Conservation (phyloP, 164 flowering plant genomes). For the Vitis rupestris region DNA sequence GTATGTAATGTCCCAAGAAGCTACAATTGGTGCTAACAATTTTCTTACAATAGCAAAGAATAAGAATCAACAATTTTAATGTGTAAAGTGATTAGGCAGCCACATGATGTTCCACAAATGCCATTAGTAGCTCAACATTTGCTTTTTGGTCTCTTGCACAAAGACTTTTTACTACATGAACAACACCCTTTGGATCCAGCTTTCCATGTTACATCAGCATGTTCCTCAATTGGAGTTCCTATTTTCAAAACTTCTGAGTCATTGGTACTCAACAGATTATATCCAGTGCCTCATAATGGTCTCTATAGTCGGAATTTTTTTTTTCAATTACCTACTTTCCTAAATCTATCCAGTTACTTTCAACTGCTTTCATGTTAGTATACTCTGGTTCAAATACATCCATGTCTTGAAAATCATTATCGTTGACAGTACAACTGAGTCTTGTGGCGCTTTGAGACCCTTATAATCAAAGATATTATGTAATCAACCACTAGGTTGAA, state of each 20-base stretch:
- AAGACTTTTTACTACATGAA: slow-evolving; percentile 52
- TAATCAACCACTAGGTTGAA: not conserved
- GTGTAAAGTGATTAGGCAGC: slow-evolving; percentile 29
- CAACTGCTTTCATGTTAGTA: slow-evolving; percentile 23
- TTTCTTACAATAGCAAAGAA: too few relatives aligned
- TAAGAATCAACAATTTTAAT: too few relatives aligned
- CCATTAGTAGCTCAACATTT: slow-evolving; percentile 55
- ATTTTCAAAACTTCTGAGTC: slow-evolving; percentile 13
- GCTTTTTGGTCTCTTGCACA: slow-evolving; percentile 76
- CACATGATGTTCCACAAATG: slow-evolving; percentile 57
- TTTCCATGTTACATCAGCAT: not conserved
- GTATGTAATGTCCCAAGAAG: too few relatives aligned
- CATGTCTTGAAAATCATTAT: slow-evolving; percentile 64
- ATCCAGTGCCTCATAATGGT: not conserved
- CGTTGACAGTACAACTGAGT: not conserved
- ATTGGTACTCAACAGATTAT: not conserved
- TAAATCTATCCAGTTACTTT: slow-evolving; percentile 50
- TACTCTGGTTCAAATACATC: slow-evolving; percentile 77
- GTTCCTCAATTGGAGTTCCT: slow-evolving; percentile 24
- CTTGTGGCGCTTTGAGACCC: slow-evolving; percentile 49
- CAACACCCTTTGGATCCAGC: slow-evolving; percentile 44
- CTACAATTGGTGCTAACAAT: too few relatives aligned
- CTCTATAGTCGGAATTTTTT: slow-evolving; percentile 33
- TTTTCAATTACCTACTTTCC: slow-evolving; percentile 23
- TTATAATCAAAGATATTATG: slow-evolving; percentile 21